Conservation (phyloP, 345 rosid species). For the Leavenworthia alabamica region DNA sequence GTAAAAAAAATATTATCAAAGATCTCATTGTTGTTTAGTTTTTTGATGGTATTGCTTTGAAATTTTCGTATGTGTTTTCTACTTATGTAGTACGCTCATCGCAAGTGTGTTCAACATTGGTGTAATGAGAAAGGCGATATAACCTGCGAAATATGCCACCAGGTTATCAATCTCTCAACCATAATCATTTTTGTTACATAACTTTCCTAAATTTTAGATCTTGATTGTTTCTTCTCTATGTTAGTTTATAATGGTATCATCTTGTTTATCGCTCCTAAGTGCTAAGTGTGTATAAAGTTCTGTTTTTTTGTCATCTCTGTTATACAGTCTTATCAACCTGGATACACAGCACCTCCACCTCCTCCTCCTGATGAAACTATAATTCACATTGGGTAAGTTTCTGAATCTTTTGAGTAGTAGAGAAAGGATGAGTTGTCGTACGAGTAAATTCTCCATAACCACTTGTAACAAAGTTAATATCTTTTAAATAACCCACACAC, state of each 20-base stretch:
- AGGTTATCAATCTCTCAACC: conserved; percentile 39
- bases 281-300: neutral
- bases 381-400: conserved; percentile 75
- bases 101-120: conserved; percentile 98
- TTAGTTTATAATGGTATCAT: neutral
- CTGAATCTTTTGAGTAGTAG: neutral
- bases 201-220: neutral
- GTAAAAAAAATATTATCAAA: conserved; percentile 30
- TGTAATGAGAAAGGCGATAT: conserved; percentile 92
- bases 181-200: neutral
- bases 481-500: neutral
- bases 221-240: neutral
- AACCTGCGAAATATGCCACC: conserved; percentile 92
- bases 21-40: neutral
- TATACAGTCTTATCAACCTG: conserved; percentile 71
- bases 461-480: neutral
- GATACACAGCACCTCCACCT: conserved; percentile 76
- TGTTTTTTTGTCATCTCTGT: neutral
- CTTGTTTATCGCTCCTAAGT: conserved; percentile 2
- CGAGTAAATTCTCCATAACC: neutral
- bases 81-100: conserved; percentile 14
- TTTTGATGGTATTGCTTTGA: neutral
- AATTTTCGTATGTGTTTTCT: neutral
- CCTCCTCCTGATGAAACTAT: conserved; percentile 54
- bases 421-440: neutral